Evolutionary conservation across 2,329 filamentous ascomycete genomes (phyloP), one percentile per base, ranked within the genome.

Genomic region (Alternaria rosae): DNA sequence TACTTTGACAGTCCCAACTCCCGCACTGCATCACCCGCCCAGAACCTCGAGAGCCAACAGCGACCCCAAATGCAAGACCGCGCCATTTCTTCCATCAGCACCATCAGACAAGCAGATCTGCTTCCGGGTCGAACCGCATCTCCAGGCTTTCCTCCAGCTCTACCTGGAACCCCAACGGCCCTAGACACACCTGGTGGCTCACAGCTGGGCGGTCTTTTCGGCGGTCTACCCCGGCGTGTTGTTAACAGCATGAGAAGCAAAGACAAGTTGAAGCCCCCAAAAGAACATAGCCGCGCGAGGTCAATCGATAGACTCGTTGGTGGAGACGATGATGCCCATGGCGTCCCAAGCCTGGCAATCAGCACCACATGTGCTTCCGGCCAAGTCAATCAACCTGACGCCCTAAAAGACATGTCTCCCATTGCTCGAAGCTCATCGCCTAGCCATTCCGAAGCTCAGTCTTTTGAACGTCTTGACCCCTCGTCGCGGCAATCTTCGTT

Each of bases 221-320:
- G 82, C 17, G 82, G 82, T 10, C 71, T 81, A 12, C 81, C 81
- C 59, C 81, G 78, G 44, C 82, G 80, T 62, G 77, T 82, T 6
- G 81, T 87, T 54, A 85, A 81, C 53, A 79, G 75, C 55, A 76
- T 84, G 65, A 72, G 78, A 52, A 78, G 75, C 42, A 76, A 81
- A 50, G 82, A 83, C 42, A 73, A 69, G 17, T 65, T 76, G 3
- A 70, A 71, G 69, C 70, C 87, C 42, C 84, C 86, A 35, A 78
- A 80, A 21, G 82, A 83, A 3, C 76, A 80, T 35, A 70, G 62
- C 12, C 84, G 89, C 35, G 86, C 87, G 6, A 85, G 84, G 30
- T 92, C 90, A 0, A 87, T 88, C 7, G 90, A 93, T 61, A 84
- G 88, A 43, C 85, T 66, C 67, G 86, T 80, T 3, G 89, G 90